These are phyloP conservation scores for Fusarium transvaalense DNA, from an alignment of 2,329 filamentous ascomycete species.

Conservation along the genomic window DNA sequence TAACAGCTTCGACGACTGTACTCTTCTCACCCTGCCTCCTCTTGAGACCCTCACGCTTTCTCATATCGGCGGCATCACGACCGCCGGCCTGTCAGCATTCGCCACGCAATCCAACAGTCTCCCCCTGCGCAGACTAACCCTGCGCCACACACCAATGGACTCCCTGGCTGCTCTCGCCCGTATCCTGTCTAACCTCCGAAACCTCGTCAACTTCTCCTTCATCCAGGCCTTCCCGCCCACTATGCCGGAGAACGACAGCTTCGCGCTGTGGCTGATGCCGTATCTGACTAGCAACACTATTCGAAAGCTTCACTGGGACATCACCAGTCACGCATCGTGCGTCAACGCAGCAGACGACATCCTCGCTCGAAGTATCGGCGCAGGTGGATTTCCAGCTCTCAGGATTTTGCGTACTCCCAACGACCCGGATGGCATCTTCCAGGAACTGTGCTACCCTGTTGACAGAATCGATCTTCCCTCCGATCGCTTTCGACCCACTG, in stretches of 20 bases:
- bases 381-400: conserved; percentile 73
- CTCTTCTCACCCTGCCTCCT: conserved; percentile 66
- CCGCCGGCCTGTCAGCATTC: conserved; percentile 68
- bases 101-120: conserved; percentile 63
- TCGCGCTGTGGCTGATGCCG: conserved; percentile 71
- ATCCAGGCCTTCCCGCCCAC: conserved; percentile 67
- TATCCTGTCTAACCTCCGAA: conserved; percentile 67
- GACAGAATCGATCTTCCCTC: conserved; percentile 65
- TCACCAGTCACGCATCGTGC: conserved; percentile 63
- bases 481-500: conserved; percentile 59
- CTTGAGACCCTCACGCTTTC: conserved; percentile 68
- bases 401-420: conserved; percentile 71
- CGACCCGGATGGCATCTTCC: conserved; percentile 77
- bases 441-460: conserved; percentile 74
- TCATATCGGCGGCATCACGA: conserved; percentile 67
- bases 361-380: conserved; percentile 72
- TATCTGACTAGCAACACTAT: conserved; percentile 70
- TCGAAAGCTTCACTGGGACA: conserved; percentile 72
- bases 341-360: conserved; percentile 69
- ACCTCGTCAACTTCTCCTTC: conserved; percentile 64
- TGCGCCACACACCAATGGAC: conserved; percentile 68
- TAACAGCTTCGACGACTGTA: conserved; percentile 68
- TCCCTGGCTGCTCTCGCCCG: conserved; percentile 69
- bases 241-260: conserved; percentile 67
- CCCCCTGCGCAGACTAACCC: conserved; percentile 62